These are phyloP conservation scores for Podochytrium sp. DNA, from an alignment of 192 early-diverging fungal species.

Conservation along the genomic window DNA sequence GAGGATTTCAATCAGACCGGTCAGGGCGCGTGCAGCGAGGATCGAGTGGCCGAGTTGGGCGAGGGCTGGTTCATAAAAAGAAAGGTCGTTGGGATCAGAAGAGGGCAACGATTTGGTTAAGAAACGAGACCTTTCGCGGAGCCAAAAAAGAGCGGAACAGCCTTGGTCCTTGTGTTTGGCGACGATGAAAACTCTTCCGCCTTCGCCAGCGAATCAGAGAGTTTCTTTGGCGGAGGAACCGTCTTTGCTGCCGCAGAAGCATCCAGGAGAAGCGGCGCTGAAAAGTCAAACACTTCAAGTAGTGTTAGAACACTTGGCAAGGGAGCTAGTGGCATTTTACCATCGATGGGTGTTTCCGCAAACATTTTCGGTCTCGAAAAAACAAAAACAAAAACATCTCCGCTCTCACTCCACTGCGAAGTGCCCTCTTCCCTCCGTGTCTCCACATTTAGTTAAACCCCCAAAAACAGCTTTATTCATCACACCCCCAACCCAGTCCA, in stretches of 20 bases:
- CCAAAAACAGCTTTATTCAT: not conserved
- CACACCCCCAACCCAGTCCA: constrained; percentile 21
- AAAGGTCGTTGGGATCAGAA: not conserved
- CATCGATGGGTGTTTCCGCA: too few relatives aligned
- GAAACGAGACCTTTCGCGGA: constrained; percentile 1
- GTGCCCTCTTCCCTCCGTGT: too few relatives aligned
- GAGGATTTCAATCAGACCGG: not conserved
- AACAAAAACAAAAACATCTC: too few relatives aligned
- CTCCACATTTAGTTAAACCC: not conserved
- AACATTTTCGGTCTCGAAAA: too few relatives aligned
- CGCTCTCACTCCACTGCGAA: too few relatives aligned
- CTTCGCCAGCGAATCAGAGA: not conserved
- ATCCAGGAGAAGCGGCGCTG: too few relatives aligned
- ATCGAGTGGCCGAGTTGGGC: constrained; percentile 9
- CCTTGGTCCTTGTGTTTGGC: not conserved
- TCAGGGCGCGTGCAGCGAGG: not conserved
- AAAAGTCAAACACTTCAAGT: not conserved
- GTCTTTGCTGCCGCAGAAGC: too few relatives aligned
- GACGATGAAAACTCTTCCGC: not conserved
- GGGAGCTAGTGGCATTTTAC: not conserved
- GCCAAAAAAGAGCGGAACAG: constrained; percentile 12
- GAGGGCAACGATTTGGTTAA: not conserved
- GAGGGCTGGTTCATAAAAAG: not conserved
- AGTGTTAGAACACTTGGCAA: not conserved
- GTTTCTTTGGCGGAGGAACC: not conserved